phyloP scores from a whole-genome alignment of 768 basidiomycete species.

The Pleurotus pulmonarius region DNA sequence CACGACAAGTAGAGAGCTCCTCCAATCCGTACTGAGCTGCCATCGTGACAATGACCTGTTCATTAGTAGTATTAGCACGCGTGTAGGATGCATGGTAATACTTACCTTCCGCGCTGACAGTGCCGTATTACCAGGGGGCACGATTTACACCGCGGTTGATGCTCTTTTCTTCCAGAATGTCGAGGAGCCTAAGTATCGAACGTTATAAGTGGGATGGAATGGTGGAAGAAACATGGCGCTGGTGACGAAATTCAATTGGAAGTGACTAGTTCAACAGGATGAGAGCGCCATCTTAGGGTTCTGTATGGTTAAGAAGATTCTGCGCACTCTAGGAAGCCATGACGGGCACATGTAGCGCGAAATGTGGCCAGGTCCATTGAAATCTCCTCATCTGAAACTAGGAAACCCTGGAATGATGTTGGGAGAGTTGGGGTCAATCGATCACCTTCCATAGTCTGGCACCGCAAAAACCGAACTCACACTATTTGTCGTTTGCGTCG shows the following conservation, averaged over 20 bases:
- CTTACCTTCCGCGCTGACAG: conserved; percentile 91
- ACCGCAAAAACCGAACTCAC: neutral
- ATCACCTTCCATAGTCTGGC: conserved; percentile 96
- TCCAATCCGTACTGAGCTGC: conserved; percentile 82
- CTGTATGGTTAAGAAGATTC: neutral
- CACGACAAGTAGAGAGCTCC: conserved; percentile 93
- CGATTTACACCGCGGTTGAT: conserved; percentile 91
- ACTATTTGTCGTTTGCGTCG: too few species aligned
- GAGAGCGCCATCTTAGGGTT: neutral
- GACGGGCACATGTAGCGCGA: conserved; percentile 65
- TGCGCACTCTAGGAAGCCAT: conserved; percentile 82
- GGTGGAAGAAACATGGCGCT: conserved; percentile 37
- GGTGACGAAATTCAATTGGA: conserved; percentile 87
- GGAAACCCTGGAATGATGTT: conserved; percentile 67
- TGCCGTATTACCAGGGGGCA: conserved; percentile 95
- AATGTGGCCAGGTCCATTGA: conserved; percentile 83
- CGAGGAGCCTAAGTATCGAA: conserved; percentile 59
- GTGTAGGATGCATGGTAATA: neutral
- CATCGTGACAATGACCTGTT: conserved; percentile 90
- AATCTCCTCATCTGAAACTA: conserved; percentile 92
- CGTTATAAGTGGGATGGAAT: conserved; percentile 5
- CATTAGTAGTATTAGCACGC: too few species aligned
- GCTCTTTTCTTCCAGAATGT: conserved; percentile 86
- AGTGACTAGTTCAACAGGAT: conserved; percentile 53
- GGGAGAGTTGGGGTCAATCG: conserved; percentile 41